These are phyloP conservation scores for Hyaloscypha bicolor DNA, from an alignment of 495 filamentous ascomycete species.

Conservation along the genomic window DNA sequence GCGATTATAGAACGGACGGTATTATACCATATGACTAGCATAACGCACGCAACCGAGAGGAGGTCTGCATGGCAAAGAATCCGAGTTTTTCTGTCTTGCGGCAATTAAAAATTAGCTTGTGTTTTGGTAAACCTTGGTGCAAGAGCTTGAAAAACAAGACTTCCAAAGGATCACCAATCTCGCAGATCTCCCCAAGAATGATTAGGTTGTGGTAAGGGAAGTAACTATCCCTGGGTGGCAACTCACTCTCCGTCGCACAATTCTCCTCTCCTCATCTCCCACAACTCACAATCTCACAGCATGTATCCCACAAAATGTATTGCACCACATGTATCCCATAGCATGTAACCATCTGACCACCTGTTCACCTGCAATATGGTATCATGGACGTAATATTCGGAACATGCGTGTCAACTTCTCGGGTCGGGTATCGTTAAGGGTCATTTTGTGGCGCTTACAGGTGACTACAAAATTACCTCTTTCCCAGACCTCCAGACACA, in stretches of 20 bases:
- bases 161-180: no score
- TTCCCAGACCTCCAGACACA: neutral
- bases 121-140: no score
- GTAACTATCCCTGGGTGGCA: no score
- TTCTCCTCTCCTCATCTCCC: neutral
- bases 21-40: constrained; percentile 7
- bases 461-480: neutral
- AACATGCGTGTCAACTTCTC: neutral
- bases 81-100: neutral
- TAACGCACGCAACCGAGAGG: neutral
- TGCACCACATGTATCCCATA: no score
- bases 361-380: neutral
- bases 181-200: no score
- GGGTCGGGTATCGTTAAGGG: neutral
- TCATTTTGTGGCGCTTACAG: neutral
- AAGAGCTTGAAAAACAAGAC: no score
- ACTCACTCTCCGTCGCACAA: neutral
- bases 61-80: neutral
- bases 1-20: constrained; percentile 9
- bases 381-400: neutral
- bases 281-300: neutral
- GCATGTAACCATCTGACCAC: neutral
- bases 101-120: no score
- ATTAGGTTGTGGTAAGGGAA: no score
- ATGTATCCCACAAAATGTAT: neutral